These are phyloP conservation scores for Adansonia rubrostipa DNA, from an alignment of 441 rosid species.

Conservation along the genomic window DNA sequence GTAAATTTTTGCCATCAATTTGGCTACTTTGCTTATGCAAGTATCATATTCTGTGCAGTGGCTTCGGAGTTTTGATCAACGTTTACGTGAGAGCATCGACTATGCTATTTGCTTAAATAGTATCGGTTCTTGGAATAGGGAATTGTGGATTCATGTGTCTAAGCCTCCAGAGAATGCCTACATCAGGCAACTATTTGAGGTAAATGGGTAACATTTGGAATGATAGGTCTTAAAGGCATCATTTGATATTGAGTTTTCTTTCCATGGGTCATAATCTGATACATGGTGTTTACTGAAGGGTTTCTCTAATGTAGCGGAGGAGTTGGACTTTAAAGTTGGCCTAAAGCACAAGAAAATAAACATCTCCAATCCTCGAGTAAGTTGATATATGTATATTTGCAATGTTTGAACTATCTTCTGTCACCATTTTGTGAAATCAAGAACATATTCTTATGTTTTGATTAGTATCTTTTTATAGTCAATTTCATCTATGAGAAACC, in stretches of 20 bases:
- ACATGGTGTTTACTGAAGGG: slow-evolving; percentile 56
- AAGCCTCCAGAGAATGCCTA: slow-evolving; percentile 96
- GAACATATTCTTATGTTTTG: background rate
- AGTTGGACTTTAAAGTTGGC: slow-evolving; percentile 71
- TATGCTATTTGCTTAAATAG: slow-evolving; percentile 97
- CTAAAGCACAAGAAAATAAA: slow-evolving; percentile 97
- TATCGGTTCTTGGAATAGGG: slow-evolving; percentile 78
- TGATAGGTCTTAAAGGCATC: slow-evolving; percentile 17
- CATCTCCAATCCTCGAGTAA: slow-evolving; percentile 93
- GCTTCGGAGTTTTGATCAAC: slow-evolving; percentile 97
- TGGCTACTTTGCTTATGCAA: slow-evolving; percentile 17
- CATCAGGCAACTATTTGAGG: slow-evolving; percentile 89
- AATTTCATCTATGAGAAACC: background rate
- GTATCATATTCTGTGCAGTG: slow-evolving; percentile 60
- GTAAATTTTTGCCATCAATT: background rate
- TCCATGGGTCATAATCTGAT: slow-evolving; percentile 34
- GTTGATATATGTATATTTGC: slow-evolving; percentile 35
- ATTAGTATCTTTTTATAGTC: background rate
- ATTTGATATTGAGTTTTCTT: slow-evolving; percentile 24
- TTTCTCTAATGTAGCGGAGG: slow-evolving; percentile 81
- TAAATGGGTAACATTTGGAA: slow-evolving; percentile 35
- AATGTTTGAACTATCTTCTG: slow-evolving; percentile 5
- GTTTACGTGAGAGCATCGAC: slow-evolving; percentile 92
- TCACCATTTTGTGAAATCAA: background rate
- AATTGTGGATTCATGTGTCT: slow-evolving; percentile 82